Conservation (phyloP, 1,139 yeast genomes). For the Pichia sp. region DNA sequence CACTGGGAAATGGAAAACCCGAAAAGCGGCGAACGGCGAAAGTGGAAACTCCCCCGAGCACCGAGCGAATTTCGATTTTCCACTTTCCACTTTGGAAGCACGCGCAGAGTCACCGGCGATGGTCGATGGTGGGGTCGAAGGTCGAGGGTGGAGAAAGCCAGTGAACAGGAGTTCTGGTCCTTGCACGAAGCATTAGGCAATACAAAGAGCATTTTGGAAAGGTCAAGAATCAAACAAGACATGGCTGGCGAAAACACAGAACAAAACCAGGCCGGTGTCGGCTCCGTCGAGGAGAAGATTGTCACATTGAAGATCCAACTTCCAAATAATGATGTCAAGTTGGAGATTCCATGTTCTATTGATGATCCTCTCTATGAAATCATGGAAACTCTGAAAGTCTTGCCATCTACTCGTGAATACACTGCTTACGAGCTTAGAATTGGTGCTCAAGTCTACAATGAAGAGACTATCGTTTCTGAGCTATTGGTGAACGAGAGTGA, state of each 20-base stretch:
- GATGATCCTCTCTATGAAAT: conserved; percentile 53
- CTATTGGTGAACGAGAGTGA: conserved; percentile 27
- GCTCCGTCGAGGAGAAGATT: conserved; percentile 9
- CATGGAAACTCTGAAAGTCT: conserved; percentile 46
- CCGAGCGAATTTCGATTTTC: too few species aligned
- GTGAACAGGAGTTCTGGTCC: too few species aligned
- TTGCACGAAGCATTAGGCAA: too few species aligned
- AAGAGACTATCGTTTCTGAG: conserved; percentile 8
- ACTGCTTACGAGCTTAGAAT: conserved; percentile 48
- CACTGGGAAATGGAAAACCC: too few species aligned
- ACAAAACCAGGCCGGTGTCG: neutral
- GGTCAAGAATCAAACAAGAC: neutral
- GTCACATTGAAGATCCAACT: conserved; percentile 22
- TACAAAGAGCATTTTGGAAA: too few species aligned
- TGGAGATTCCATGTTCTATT: conserved; percentile 32
- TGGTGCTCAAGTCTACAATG: conserved; percentile 7
- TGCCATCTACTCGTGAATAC: conserved; percentile 50
- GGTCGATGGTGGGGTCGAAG: too few species aligned
- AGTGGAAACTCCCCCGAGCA: too few species aligned
- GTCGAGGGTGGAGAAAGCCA: too few species aligned
- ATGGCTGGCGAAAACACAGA: conserved; percentile 13
- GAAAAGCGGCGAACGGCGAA: too few species aligned
- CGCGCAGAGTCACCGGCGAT: too few species aligned
- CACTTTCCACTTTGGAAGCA: too few species aligned
- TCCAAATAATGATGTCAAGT: conserved; percentile 21